Conservation (phyloP, 345 rosid genomes). For the Euphorbia lathyris region DNA sequence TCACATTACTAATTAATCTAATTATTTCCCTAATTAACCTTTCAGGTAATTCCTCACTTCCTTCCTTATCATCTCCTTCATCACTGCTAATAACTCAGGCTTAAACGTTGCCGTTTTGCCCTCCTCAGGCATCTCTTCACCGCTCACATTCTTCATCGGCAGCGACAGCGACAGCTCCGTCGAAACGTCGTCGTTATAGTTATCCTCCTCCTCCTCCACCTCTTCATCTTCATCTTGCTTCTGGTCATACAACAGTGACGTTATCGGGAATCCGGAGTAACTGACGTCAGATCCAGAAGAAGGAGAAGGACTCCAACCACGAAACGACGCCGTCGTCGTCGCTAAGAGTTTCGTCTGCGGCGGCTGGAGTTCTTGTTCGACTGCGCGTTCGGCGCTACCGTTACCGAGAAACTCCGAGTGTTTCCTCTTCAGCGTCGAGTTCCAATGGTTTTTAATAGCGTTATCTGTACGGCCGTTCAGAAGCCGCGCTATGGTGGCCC, state of each 20-base stretch:
- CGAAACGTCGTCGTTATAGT: conserved; percentile 1
- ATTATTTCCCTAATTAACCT: neutral
- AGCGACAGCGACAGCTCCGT: conserved; percentile 16
- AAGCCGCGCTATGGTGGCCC: conserved; percentile 30
- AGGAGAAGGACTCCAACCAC: neutral
- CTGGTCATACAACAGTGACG: too few species aligned
- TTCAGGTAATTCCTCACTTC: conserved; percentile 22
- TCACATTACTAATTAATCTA: neutral
- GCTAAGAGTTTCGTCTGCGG: conserved; percentile 9
- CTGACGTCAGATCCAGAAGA: conserved; percentile 28
- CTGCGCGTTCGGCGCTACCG: neutral
- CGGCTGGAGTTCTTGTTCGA: neutral
- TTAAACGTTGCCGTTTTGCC: conserved; percentile 8
- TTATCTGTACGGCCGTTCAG: conserved; percentile 32
- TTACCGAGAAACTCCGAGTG: conserved; percentile 1
- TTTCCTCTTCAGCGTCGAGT: conserved; percentile 30
- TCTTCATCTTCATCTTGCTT: too few species aligned
- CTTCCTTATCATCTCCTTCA: conserved; percentile 19
- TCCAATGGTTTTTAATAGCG: conserved; percentile 32
- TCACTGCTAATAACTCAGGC: conserved; percentile 5
- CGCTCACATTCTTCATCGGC: neutral
- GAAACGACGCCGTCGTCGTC: neutral
- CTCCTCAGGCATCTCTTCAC: neutral
- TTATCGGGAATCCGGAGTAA: conserved; percentile 1
- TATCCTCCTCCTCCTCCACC: neutral